A percentile compares a stretch with the other conserved stretches of the same genome.
Evolutionary conservation across 371 early-diverging fungal genomes (phyloP).

Genomic region (Thermomucor indicae-seudaticae): DNA sequence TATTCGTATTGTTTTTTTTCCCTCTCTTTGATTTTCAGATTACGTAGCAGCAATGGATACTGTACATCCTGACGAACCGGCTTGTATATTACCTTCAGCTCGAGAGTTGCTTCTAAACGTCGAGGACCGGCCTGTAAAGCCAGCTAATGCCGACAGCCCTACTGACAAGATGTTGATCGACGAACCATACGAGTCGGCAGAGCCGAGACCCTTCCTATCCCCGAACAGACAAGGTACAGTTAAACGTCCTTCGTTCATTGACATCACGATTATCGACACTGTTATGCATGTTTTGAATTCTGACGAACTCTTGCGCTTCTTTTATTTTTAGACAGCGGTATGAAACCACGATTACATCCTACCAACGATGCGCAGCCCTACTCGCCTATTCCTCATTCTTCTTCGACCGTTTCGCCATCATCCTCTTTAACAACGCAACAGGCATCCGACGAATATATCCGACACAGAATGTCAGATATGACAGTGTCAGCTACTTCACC

Average conservation of each 20-base stretch:
- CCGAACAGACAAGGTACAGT: constrained; percentile 9
- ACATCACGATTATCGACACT: background rate
- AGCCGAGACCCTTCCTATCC: constrained; percentile 1
- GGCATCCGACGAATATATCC: constrained; percentile 35
- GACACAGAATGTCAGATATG: constrained; percentile 46
- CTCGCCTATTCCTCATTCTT: constrained; percentile 17
- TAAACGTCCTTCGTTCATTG: background rate
- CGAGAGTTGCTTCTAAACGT: constrained; percentile 21
- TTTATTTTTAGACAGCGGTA: constrained; percentile 6
- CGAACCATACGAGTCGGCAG: constrained; percentile 11
- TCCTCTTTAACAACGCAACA: background rate
- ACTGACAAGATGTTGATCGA: constrained; percentile 19
- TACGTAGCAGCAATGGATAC: constrained; percentile 17
- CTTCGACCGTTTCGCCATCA: background rate
- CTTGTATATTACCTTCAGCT: constrained; percentile 23
- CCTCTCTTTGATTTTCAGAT: too few species aligned
- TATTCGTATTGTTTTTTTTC: too few species aligned
- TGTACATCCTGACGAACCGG: constrained; percentile 14
- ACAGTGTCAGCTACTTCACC: constrained; percentile 19
- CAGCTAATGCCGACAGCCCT: constrained; percentile 1
- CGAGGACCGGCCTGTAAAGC: constrained; percentile 1
- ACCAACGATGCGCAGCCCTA: constrained; percentile 22
- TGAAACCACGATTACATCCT: constrained; percentile 23
- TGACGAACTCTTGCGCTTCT: background rate
- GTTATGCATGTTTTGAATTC: background rate